Base-by-base conservation (phyloP, 2,329 filamentous ascomycete genomes). In the Stemphylium beticola region DNA sequence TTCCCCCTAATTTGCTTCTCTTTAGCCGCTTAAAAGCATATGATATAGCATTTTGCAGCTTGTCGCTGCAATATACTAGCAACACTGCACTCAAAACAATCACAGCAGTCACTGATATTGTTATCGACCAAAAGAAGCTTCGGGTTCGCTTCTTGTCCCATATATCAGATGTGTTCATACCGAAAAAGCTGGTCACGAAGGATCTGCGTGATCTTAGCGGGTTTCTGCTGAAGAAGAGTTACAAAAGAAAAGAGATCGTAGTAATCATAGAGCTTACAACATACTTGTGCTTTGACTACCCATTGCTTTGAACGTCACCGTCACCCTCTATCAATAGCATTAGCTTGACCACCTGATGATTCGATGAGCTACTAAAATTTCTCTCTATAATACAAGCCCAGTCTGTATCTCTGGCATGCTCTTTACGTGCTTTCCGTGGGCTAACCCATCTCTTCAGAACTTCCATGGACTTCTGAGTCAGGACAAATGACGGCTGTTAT, bases 171-270 rank as follows among this genome's bases (percentile, higher is more conserved):
- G 53, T 62, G 41, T 64, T 65, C 62, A 67, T 67, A 0, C 64
- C 61, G 3, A 67, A 57, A 12, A 62, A 43, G 37, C 48, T 49
- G 1, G 48, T 39, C 3, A 65, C 50, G 20, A 63, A 64, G 0
- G 62, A 65, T 12, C 44, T 49, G 29, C 4, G 29, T 17, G 9
- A 6, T 26, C 22, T 54, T 17, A 48, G 43, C 18, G 8, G 2
- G 2, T 9, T 2, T 6, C 12, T 20, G n/a, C 1, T 17, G 4
- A 26, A 71, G 72, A 12, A 75, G 58, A 43, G 20, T 10, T 38
- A 50, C 26, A 64, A 45, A 0, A 57, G 59, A 3, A 62, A 22
- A n/a, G 77, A 78, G 31, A 77, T 59, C 32, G 72, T 71, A 0
- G 75, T 77, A 14, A 76, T 69, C 32, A 59, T 43, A 26, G 24